Base-by-base conservation (phyloP, 768 basidiomycete species). In the Clitopilus hobsonii region DNA sequence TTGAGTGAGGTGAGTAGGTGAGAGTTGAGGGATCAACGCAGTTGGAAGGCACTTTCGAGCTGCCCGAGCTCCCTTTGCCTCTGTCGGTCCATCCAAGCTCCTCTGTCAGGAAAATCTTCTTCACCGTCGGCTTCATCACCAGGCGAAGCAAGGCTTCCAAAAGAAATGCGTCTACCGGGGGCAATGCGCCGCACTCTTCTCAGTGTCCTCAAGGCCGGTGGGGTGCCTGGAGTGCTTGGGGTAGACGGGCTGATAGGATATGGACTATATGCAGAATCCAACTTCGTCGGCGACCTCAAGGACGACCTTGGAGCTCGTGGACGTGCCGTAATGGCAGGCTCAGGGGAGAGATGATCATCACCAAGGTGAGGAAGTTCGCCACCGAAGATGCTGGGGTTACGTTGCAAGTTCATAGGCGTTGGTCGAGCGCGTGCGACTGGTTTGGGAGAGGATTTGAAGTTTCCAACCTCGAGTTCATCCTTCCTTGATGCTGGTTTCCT, bases 31-130 rank as follows among this genome's bases (percentile, higher is more conserved):
- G n/a, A n/a, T 76, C 60, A 86, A 13, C 71, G 75, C 68, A 88
- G 69, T 60, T 87, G 84, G 66, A 92, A 89, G 24, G 89, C 89
- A 63, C 88, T 90, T 25, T 80, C 89, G 50, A 91, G 67, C 54
- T 72, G 71, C 45, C 67, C 56, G 38, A 59, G 45, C 30, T 58
- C 60, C 25, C 60, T 54, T 51, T 59, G 59, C 27, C 55, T 60
- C 50, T 36, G 47, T 1, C 52, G 54, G 22, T 56, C 58, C 11
- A 57, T 49, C 50, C 23, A 55, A 24, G 38, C 18, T 7, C 54
- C 54, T 27, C 66, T 69, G 32, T 69, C 67, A n/a, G 66, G 66
- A 24, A 72, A 68, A 54, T 68, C 68, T 52, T 71, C 65, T 58
- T 67, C 67, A 5, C 59, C 70, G 58, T 75, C 69, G 18, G 70